phyloP scores from a whole-genome alignment of 1,284 basidiomycete species.

The Fomitopsis pinicola region DNA sequence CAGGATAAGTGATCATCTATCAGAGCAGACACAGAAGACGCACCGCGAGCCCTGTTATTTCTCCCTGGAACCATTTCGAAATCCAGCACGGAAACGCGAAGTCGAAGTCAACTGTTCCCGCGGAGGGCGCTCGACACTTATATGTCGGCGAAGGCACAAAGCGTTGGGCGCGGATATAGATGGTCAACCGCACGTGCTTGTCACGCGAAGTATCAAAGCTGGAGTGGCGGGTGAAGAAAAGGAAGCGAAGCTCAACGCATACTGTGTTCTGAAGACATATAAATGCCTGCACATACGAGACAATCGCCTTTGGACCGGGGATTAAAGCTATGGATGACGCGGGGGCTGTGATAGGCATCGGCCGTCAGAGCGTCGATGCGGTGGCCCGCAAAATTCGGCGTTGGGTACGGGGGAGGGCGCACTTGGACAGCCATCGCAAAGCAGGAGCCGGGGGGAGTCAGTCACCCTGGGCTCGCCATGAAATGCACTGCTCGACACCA shows the following conservation, averaged over 20 bases:
- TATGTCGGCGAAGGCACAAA: conserved; percentile 23
- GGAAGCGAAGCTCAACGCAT: conserved; percentile 14
- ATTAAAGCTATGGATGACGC: conserved; percentile 19
- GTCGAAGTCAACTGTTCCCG: conserved; percentile 13
- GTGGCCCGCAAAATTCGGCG: conserved; percentile 14
- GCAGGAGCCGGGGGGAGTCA: conserved; percentile 20
- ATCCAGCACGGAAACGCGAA: conserved; percentile 7
- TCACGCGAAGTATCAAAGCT: conserved; percentile 25
- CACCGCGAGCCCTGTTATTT: conserved; percentile 18
- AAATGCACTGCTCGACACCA: conserved; percentile 28
- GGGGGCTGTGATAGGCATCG: conserved; percentile 11
- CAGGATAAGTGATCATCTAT: conserved; percentile 4
- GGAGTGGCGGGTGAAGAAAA: conserved; percentile 13
- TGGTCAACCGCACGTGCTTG: conserved; percentile 25
- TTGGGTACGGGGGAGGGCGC: conserved; percentile 12
- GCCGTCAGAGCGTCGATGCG: conserved; percentile 14
- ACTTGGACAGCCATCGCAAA: conserved; percentile 24
- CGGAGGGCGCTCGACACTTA: conserved; percentile 22
- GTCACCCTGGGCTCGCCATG: conserved; percentile 20
- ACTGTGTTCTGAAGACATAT: conserved; percentile 11
- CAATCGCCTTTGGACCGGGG: conserved; percentile 17
- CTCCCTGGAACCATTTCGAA: conserved; percentile 13
- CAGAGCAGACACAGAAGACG: conserved; percentile 7
- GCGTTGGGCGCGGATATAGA: conserved; percentile 24
- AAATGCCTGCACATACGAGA: conserved; percentile 17